A percentile compares a stretch with the other conserved stretches of the same genome.
Evolutionary conservation across 2,329 filamentous ascomycete genomes (phyloP).

Genomic region (Cladosporium austrohemisphaericum): DNA sequence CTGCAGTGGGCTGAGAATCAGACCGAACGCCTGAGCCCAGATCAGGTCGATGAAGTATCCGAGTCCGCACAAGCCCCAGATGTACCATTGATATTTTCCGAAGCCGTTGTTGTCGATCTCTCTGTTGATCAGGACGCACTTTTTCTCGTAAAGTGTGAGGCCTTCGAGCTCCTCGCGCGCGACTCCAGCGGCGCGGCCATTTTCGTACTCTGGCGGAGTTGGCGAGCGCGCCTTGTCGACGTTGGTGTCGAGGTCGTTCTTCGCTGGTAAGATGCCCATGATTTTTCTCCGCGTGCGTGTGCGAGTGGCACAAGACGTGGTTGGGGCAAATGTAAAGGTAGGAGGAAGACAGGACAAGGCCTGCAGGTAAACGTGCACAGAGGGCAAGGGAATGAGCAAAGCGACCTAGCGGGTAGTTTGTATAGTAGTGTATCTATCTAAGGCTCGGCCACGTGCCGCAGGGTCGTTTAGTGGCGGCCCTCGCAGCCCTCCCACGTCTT

Average conservation of each 20-base stretch:
- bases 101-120: conserved; percentile 53
- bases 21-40: conserved; percentile 57
- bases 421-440: neutral
- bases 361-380: neutral
- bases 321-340: neutral
- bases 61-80: conserved; percentile 52
- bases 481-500: neutral
- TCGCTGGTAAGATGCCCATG: conserved; percentile 3
- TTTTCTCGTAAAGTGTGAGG: conserved; percentile 40
- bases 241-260: neutral
- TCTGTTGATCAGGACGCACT: conserved; percentile 42
- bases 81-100: conserved; percentile 51
- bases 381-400: neutral
- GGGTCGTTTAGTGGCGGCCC: neutral
- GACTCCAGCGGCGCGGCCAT: neutral
- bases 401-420: conserved; percentile 1
- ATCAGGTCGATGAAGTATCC: conserved; percentile 55
- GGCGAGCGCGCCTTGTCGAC: neutral
- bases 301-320: neutral
- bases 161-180: conserved; percentile 25
- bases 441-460: conserved; percentile 8
- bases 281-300: neutral
- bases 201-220: conserved; percentile 8
- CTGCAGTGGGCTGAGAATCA: conserved; percentile 52
- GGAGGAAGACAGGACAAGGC: neutral